A percentile compares a stretch with the other conserved stretches of the same genome.
These are phyloP conservation scores for Tuber melanosporum DNA, from an alignment of 495 filamentous ascomycete species.

Conservation along the genomic window DNA sequence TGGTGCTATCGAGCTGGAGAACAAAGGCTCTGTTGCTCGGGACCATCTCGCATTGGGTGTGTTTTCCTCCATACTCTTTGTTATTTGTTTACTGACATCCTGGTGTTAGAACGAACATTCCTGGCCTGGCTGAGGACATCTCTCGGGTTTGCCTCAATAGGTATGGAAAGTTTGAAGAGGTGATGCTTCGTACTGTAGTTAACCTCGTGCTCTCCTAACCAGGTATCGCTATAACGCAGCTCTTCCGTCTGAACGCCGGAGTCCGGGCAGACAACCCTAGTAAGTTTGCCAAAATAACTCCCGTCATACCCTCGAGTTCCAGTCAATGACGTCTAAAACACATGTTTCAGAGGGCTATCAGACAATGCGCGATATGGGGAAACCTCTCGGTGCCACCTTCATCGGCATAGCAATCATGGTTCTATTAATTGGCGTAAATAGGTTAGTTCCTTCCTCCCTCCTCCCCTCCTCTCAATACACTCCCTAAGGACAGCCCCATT, in stretches of 20 bases:
- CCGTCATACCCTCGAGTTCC: slow-evolving; percentile 5
- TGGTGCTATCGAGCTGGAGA: slow-evolving; percentile 83
- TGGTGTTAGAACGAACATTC: slow-evolving; percentile 76
- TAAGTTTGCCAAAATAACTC: not conserved
- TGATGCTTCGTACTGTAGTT: slow-evolving; percentile 2
- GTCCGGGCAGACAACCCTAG: slow-evolving; percentile 43
- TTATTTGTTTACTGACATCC: slow-evolving; percentile 9
- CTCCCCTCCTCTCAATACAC: not conserved
- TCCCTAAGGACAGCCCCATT: not conserved
- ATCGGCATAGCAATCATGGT: slow-evolving; percentile 79
- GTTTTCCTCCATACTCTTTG: slow-evolving; percentile 25
- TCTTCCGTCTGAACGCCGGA: slow-evolving; percentile 84
- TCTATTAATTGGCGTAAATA: slow-evolving; percentile 71
- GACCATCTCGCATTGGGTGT: slow-evolving; percentile 91
- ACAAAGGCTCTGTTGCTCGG: slow-evolving; percentile 90
- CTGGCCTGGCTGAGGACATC: slow-evolving; percentile 95
- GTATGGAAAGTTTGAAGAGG: slow-evolving; percentile 51
- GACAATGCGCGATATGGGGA: slow-evolving; percentile 71
- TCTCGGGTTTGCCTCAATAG: slow-evolving; percentile 90
- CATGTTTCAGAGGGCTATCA: slow-evolving; percentile 26
- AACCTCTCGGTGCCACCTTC: slow-evolving; percentile 90
- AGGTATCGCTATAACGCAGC: slow-evolving; percentile 90
- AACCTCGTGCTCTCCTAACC: slow-evolving; percentile 9
- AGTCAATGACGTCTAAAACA: slow-evolving; percentile 10
- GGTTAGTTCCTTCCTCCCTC: slow-evolving; percentile 50